Conservation (phyloP, 2,329 filamentous ascomycete species). For the Eutypella sp. region DNA sequence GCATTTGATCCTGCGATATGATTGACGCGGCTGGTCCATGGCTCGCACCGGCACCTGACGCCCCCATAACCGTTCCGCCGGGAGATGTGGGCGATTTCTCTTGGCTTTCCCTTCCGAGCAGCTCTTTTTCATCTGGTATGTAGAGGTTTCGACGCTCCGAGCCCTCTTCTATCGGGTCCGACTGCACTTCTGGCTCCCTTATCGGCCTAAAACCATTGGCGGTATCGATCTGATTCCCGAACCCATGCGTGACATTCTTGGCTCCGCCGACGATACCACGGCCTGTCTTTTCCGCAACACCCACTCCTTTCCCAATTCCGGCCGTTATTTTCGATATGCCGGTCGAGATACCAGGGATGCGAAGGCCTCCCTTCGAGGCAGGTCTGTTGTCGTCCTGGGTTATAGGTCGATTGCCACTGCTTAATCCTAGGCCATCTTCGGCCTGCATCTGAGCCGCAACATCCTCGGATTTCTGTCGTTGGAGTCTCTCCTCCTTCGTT, state of each 20-base stretch:
- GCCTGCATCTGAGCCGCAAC: slow-evolving; percentile 47
- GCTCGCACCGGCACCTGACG: slow-evolving; percentile 16
- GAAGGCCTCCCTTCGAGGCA: slow-evolving; percentile 21
- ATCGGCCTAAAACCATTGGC: slow-evolving; percentile 49
- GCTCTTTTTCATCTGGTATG: slow-evolving; percentile 29
- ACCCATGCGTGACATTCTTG: slow-evolving; percentile 42
- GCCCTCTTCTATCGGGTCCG: slow-evolving; percentile 15
- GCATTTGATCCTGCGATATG: slow-evolving; percentile 35
- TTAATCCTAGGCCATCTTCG: slow-evolving; percentile 42
- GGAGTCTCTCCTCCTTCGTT: slow-evolving; percentile 45
- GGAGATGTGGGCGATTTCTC: slow-evolving; percentile 13
- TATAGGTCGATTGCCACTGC: slow-evolving; percentile 47
- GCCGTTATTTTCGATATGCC: slow-evolving; percentile 43
- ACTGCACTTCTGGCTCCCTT: slow-evolving; percentile 16
- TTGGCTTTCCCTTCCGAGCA: slow-evolving; percentile 18
- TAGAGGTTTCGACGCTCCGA: slow-evolving; percentile 26
- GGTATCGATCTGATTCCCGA: slow-evolving; percentile 49
- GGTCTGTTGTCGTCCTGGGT: slow-evolving; percentile 40
- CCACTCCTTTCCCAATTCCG: slow-evolving; percentile 43
- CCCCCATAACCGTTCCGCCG: slow-evolving; percentile 23
- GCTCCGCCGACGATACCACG: slow-evolving; percentile 39
- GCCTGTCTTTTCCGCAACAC: slow-evolving; percentile 37
- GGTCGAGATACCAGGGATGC: slow-evolving; percentile 27
- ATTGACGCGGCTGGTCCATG: slow-evolving; percentile 33
- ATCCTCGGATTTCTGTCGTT: slow-evolving; percentile 44